phyloP scores from a whole-genome alignment of 306 rosid species.

The Medicago ruthenica region DNA sequence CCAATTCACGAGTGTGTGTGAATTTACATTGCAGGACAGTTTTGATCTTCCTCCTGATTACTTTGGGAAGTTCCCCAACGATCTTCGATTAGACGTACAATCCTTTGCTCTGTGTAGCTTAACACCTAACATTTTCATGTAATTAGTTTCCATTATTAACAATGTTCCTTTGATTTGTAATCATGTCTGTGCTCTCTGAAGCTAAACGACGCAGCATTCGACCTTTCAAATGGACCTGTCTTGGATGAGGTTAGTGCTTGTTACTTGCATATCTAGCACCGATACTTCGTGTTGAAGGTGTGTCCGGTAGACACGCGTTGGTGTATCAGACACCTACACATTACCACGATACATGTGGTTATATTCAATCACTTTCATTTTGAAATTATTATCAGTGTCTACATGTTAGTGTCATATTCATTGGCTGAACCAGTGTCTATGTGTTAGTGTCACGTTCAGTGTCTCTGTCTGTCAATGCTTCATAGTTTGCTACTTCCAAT shows the following conservation, averaged over 20 bases:
- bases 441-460: not conserved
- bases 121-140: not conserved
- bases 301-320: not conserved
- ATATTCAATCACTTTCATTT: not conserved
- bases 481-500: not conserved
- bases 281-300: not conserved
- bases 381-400: not conserved
- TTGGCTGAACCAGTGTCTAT: not conserved
- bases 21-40: conserved; percentile 58
- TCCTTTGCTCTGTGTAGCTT: not conserved
- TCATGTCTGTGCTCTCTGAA: conserved; percentile 46
- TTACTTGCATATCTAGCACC: not conserved
- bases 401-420: too few species aligned
- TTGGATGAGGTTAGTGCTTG: conserved; percentile 70
- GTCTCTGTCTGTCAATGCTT: not conserved
- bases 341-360: not conserved
- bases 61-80: conserved; percentile 76
- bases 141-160: conserved; percentile 8
- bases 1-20: not conserved
- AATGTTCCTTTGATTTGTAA: conserved; percentile 14
- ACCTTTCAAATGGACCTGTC: conserved; percentile 84
- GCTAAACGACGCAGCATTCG: conserved; percentile 95
- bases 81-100: conserved; percentile 85
- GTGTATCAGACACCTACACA: not conserved
- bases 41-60: conserved; percentile 87